Evolutionary conservation across 306 rosid genomes (phyloP), one percentile per base, ranked within the genome.

Genomic region (Pyrus communis): DNA sequence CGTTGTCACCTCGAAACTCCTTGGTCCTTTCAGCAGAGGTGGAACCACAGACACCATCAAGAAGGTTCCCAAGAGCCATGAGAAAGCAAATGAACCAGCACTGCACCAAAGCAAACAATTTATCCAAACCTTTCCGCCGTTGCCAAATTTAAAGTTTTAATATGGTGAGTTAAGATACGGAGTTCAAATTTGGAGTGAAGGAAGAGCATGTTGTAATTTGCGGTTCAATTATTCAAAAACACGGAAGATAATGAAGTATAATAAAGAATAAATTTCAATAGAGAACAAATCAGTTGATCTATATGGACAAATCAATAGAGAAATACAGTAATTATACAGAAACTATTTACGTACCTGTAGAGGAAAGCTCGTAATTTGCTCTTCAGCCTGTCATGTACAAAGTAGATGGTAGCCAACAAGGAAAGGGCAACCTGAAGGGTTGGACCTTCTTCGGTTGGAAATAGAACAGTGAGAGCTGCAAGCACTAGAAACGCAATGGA

Each of bases 371-470:
- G 87, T 67, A 88, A 61, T 76, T 82, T 95, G 90, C 89, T 88
- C 91, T 89, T 91, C 82, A 95, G 82, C 77, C 97, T 89, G 59
- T 95, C 91, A 18, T 90, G 25, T 77, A 95, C 22, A 82, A 95
- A 87, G 85, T 95, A 92, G 5, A 91, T 70, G 52, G 98, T 95
- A 63, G 96, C 97, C 17, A 95, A 33, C 71, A 95, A 86, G 51
- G 98, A 95, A 79, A 92, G 8, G 70, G 95, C 95, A 1, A 95
- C 98, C 88, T 95, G 98, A 83, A 95, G 90, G 21, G 97, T 95
- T 71, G 98, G 98, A 63, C 98, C 98, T 79, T 92, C 97, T 83
- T 95, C 98, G 40, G 98, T 95, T 78, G 98, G 98, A 76, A 89
- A 89, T 63, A 92, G 87, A 72, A 88, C 81, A 61, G 96, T 90